Conservation (phyloP, 75 land plant genomes). For the Ceratopteris richardii region DNA sequence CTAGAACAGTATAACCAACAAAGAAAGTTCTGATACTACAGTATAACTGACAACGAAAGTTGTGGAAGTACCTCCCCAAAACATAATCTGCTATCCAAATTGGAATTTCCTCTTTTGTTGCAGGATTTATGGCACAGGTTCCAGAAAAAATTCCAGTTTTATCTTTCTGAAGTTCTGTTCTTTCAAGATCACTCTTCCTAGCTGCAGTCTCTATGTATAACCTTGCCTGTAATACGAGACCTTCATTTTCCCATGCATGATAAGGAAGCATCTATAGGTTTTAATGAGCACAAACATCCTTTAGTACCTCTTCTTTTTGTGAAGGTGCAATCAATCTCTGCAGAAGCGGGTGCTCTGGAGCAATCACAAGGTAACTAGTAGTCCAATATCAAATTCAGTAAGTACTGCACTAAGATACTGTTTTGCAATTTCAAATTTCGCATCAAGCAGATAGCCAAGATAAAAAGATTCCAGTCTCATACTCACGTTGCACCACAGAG, state of each 20-base stretch:
- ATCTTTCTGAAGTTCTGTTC: constrained; percentile 94
- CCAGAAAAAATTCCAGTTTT: constrained; percentile 91
- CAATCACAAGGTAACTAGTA: constrained; percentile 75
- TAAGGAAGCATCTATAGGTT: too few species aligned
- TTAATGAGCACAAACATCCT: too few species aligned
- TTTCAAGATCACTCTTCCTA: constrained; percentile 87
- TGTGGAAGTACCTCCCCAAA: constrained; percentile 65
- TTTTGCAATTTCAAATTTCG: too few species aligned
- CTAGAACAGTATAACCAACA: too few species aligned
- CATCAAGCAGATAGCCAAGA: too few species aligned
- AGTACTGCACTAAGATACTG: too few species aligned
- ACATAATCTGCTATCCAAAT: constrained; percentile 99
- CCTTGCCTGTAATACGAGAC: constrained; percentile 44
- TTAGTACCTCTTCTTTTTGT: not conserved
- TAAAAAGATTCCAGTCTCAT: not conserved
- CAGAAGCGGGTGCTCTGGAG: constrained; percentile 78
- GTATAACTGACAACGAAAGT: too few species aligned
- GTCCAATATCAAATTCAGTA: not conserved
- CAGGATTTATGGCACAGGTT: constrained; percentile 71
- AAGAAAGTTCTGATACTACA: too few species aligned
- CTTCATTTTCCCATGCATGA: too few species aligned
- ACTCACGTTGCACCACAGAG: constrained; percentile 92
- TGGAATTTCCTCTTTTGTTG: constrained; percentile 66
- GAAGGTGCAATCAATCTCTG: not conserved
- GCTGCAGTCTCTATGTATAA: constrained; percentile 64